Evolutionary conservation across 2,329 filamentous ascomycete species (phyloP).

Genomic region (Fusarium chlamydosporum): DNA sequence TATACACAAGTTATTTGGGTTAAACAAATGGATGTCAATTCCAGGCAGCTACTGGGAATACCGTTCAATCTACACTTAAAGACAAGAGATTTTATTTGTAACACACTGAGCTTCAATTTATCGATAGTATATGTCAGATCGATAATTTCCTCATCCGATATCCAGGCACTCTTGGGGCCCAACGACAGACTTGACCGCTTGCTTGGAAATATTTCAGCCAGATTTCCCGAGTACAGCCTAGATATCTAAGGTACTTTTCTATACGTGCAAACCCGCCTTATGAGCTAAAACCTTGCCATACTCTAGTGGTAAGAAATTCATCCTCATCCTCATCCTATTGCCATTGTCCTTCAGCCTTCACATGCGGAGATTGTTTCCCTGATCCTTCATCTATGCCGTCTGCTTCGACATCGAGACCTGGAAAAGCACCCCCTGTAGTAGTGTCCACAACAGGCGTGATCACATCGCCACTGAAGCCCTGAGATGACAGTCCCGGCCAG

Average conservation of each 20-base stretch:
- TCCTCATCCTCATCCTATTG: not conserved
- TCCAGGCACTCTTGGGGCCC: too few species aligned
- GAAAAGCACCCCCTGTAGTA: not conserved
- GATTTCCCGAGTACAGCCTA: too few species aligned
- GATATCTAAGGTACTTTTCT: not conserved
- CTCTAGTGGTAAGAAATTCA: not conserved
- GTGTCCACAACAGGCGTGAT: not conserved
- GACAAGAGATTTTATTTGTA: too few species aligned
- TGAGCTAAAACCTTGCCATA: not conserved
- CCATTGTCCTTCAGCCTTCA: conserved; percentile 21
- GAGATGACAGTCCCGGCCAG: conserved; percentile 3
- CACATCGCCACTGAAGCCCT: not conserved
- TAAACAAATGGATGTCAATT: too few species aligned
- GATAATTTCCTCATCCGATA: too few species aligned
- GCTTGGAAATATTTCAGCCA: not conserved
- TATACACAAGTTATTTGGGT: too few species aligned
- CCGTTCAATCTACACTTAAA: too few species aligned
- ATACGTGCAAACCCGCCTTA: not conserved
- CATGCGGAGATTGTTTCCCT: not conserved
- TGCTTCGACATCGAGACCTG: not conserved
- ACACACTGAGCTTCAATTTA: too few species aligned
- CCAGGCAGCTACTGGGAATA: too few species aligned
- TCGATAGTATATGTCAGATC: too few species aligned
- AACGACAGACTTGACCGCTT: not conserved
- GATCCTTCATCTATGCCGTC: not conserved